Percentiles rank a stretch among this genome's conserved stretches.
Evolutionary conservation across 768 basidiomycete species (phyloP).

Genomic region (Roridomyces roridus): DNA sequence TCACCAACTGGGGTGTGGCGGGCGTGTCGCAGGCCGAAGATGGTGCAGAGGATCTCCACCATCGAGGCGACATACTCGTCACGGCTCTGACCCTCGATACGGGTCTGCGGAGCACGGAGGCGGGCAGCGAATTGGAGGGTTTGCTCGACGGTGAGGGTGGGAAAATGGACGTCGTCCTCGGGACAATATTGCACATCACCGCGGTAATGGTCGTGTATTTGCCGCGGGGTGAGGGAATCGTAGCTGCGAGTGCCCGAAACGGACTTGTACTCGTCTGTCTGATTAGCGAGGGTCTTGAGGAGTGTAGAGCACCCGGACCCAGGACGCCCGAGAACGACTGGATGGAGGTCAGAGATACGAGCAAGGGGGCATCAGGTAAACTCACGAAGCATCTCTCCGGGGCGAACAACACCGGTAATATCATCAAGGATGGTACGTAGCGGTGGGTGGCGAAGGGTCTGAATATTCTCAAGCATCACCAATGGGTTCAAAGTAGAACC

Average conservation of each 20-base stretch:
- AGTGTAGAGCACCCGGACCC: constrained; percentile 87
- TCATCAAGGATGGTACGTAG: constrained; percentile 65
- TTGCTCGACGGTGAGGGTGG: constrained; percentile 80
- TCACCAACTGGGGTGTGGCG: constrained; percentile 80
- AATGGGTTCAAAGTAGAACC: constrained; percentile 57
- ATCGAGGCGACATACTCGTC: constrained; percentile 48
- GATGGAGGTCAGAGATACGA: background rate
- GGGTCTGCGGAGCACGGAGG: constrained; percentile 68
- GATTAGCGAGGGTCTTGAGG: constrained; percentile 82
- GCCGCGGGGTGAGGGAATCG: constrained; percentile 71
- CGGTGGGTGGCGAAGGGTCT: constrained; percentile 61
- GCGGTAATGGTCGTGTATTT: constrained; percentile 69
- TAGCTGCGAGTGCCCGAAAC: constrained; percentile 78
- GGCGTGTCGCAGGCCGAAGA: constrained; percentile 80
- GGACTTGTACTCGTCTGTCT: constrained; percentile 67
- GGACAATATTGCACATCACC: constrained; percentile 85
- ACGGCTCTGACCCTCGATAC: constrained; percentile 49
- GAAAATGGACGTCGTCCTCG: constrained; percentile 88
- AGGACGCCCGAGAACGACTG: constrained; percentile 86
- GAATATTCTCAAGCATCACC: constrained; percentile 47
- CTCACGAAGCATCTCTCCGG: constrained; percentile 82
- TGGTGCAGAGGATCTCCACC: constrained; percentile 63
- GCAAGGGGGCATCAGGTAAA: constrained; percentile 19
- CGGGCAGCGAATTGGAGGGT: constrained; percentile 75
- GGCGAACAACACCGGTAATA: constrained; percentile 68